A percentile compares a stretch with the other conserved stretches of the same genome.
Conservation (phyloP, 805 yeast species). For the Candida endomychidarum region DNA sequence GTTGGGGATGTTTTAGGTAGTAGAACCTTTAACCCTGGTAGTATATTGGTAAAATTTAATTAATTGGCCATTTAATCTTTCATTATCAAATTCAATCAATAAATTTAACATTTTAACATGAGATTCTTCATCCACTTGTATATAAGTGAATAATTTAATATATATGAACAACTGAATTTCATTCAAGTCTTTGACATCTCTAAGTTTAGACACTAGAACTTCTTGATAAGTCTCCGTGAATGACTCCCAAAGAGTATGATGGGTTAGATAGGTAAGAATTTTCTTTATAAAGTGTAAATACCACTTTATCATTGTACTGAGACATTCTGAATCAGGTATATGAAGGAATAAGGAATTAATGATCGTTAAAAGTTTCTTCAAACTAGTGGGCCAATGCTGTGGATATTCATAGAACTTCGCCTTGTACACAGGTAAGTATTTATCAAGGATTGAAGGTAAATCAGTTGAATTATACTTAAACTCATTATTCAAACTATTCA, state of each 20-base stretch:
- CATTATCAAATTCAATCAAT: conserved; percentile 1
- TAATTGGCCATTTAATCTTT: conserved; percentile 4
- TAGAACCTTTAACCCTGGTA: too few species aligned
- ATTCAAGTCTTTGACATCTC: background rate
- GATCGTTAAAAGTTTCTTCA: background rate
- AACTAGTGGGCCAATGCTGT: background rate
- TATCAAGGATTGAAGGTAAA: background rate
- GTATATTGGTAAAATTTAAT: conserved; percentile 6
- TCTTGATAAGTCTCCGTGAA: background rate
- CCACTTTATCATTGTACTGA: conserved; percentile 3
- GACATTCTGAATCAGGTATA: background rate
- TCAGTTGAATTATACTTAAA: background rate
- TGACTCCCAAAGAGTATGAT: background rate
- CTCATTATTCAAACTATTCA: background rate
- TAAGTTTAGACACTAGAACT: background rate
- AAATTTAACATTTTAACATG: conserved; percentile 2
- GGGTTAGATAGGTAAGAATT: background rate
- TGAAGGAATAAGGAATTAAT: background rate
- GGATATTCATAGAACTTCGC: background rate
- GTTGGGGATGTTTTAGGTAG: too few species aligned
- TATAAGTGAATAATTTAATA: conserved; percentile 3
- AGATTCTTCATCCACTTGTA: background rate
- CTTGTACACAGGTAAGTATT: background rate
- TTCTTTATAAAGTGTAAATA: conserved; percentile 3
- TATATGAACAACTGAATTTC: conserved; percentile 3